A percentile compares a stretch with the other conserved stretches of the same genome.
Evolutionary conservation across 2,329 filamentous ascomycete species (phyloP).

Genomic region (Venturia nashicola): DNA sequence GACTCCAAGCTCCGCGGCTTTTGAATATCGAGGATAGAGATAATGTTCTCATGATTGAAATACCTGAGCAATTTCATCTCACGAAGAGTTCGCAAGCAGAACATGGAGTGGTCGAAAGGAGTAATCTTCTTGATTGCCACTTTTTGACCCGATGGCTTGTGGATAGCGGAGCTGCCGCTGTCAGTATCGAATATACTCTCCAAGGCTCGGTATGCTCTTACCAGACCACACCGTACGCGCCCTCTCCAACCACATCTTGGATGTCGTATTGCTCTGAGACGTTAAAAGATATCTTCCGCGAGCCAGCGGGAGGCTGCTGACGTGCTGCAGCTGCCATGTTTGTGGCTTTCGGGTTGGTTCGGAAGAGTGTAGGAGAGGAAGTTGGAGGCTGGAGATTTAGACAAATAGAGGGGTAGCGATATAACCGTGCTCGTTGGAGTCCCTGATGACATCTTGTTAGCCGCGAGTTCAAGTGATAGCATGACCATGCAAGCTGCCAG

Average conservation of each 20-base stretch:
- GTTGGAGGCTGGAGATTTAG: not conserved
- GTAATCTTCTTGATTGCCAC: conserved; percentile 99
- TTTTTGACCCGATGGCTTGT: conserved; percentile 96
- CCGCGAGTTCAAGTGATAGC: not conserved
- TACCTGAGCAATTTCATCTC: conserved; percentile 99
- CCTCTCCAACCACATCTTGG: conserved; percentile 97
- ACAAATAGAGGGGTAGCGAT: not conserved
- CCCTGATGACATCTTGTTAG: not conserved
- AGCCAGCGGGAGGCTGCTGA: conserved; percentile 32
- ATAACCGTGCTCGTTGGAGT: not conserved
- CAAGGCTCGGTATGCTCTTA: conserved; percentile 36
- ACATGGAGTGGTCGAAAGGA: conserved; percentile 98
- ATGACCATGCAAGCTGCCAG: not conserved
- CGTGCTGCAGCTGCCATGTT: conserved; percentile 12
- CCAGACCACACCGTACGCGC: conserved; percentile 97
- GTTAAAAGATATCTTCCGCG: conserved; percentile 97
- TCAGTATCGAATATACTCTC: not conserved
- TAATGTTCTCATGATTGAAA: conserved; percentile 99
- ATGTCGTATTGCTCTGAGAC: conserved; percentile 99
- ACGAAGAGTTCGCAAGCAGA: conserved; percentile 87
- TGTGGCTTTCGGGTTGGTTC: not conserved
- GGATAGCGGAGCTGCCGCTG: conserved; percentile 68
- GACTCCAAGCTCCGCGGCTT: conserved; percentile 92
- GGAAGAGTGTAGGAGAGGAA: not conserved
- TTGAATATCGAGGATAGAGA: conserved; percentile 97